These are phyloP conservation scores for Cordyceps tenuipes DNA, from an alignment of 2,329 filamentous ascomycete species.

Conservation along the genomic window DNA sequence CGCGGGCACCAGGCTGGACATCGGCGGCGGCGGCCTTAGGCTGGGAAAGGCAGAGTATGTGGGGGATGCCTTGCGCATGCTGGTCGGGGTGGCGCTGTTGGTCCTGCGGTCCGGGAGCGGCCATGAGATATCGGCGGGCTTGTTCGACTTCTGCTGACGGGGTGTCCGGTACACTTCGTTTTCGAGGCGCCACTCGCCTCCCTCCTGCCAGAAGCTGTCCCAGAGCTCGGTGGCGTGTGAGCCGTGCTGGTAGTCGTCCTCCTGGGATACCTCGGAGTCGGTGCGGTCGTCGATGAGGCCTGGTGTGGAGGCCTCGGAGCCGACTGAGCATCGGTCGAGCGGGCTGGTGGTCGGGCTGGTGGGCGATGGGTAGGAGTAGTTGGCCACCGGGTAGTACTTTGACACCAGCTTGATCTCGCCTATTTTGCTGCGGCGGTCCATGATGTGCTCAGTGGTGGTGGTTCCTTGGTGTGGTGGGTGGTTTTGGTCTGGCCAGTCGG, in stretches of 20 bases:
- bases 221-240: conserved; percentile 37
- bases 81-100: background rate
- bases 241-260: conserved; percentile 44
- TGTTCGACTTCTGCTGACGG: conserved; percentile 19
- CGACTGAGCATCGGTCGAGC: conserved; percentile 33
- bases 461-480: background rate
- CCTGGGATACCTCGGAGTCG: conserved; percentile 42
- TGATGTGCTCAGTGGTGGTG: conserved; percentile 15
- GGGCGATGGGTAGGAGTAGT: conserved; percentile 31
- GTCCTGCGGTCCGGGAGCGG: conserved; percentile 21
- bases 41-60: conserved; percentile 37
- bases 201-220: conserved; percentile 41
- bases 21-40: background rate
- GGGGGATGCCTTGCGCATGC: conserved; percentile 19
- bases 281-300: conserved; percentile 42
- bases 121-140: conserved; percentile 19
- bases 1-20: background rate
- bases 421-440: conserved; percentile 30
- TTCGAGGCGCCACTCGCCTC: conserved; percentile 10
- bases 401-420: conserved; percentile 31
- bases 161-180: conserved; percentile 22
- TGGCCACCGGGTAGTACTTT: conserved; percentile 31
- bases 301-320: conserved; percentile 38
- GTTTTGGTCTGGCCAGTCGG: background rate
- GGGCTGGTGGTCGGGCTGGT: conserved; percentile 14